Percentiles rank a stretch among this genome's conserved stretches.
These are phyloP conservation scores for Fusarium siculi DNA, from an alignment of 2,329 filamentous ascomycete species.

Conservation along the genomic window DNA sequence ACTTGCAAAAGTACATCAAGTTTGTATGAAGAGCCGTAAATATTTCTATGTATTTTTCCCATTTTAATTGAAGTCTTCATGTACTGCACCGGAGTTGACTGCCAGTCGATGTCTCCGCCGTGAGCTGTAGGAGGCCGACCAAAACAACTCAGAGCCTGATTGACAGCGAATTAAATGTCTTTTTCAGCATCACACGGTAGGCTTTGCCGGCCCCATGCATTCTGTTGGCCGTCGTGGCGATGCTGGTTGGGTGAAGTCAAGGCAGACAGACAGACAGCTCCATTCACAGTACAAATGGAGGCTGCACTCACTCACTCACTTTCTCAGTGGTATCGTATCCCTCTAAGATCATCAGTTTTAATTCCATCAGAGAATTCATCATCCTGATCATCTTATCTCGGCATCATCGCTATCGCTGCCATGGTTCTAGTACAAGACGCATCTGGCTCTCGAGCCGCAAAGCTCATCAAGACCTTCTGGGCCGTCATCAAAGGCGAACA, in stretches of 20 bases:
- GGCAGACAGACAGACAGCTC: conserved; percentile 7
- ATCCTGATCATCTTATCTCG: too few species aligned
- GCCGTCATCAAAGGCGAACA: conserved; percentile 30
- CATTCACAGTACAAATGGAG: conserved; percentile 24
- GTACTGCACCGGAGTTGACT: not conserved
- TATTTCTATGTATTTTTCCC: not conserved
- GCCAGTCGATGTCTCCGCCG: not conserved
- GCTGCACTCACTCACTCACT: not conserved
- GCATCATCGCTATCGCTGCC: not conserved
- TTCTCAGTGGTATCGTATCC: not conserved
- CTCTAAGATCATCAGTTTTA: not conserved
- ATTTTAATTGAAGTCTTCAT: not conserved
- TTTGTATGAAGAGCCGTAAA: fast-evolving
- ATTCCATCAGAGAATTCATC: not conserved
- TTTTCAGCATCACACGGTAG: not conserved
- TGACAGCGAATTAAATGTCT: conserved; percentile 17
- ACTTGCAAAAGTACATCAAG: not conserved
- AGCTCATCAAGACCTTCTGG: conserved; percentile 33
- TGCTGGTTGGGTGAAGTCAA: conserved; percentile 10
- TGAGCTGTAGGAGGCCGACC: conserved; percentile 38
- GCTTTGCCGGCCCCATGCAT: conserved; percentile 7
- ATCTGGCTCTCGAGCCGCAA: conserved; percentile 18
- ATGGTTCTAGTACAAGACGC: conserved; percentile 15
- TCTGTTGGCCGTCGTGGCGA: conserved; percentile 3
- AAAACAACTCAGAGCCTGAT: conserved; percentile 9